Conservation (phyloP, 768 basidiomycete genomes). For the Xerocomus potaroensis region DNA sequence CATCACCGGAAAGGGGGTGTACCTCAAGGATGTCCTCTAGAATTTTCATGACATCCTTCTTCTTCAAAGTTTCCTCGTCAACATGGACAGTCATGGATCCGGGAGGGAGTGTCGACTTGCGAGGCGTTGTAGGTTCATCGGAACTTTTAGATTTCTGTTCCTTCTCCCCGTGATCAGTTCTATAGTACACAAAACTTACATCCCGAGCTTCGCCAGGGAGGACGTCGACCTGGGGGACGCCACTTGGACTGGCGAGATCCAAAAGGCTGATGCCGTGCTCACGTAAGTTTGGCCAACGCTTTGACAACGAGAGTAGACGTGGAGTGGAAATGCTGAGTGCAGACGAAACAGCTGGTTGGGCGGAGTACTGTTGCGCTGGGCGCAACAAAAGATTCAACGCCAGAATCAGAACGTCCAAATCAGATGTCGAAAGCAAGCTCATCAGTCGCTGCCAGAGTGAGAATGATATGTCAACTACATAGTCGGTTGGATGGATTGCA, state of each 20-base stretch:
- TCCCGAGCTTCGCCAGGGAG: conserved; percentile 73
- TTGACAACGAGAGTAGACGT: conserved; percentile 77
- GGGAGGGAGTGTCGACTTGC: conserved; percentile 38
- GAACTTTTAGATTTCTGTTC: conserved; percentile 44
- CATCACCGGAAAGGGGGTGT: conserved; percentile 68
- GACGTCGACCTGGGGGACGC: conserved; percentile 48
- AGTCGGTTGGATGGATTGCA: background rate
- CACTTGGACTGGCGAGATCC: conserved; percentile 61
- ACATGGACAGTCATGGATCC: conserved; percentile 62
- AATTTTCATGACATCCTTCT: conserved; percentile 68
- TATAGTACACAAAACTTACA: conserved; percentile 80
- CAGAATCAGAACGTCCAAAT: conserved; percentile 82
- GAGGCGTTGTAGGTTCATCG: conserved; percentile 44
- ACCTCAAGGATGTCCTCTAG: conserved; percentile 68
- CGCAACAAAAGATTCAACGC: conserved; percentile 84
- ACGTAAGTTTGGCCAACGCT: conserved; percentile 78
- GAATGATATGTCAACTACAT: conserved; percentile 5
- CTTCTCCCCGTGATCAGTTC: conserved; percentile 49
- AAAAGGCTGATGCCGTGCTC: conserved; percentile 76
- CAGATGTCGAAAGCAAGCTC: conserved; percentile 80
- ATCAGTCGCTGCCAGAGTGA: conserved; percentile 67
- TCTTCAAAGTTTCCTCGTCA: conserved; percentile 53
- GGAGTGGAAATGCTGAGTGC: conserved; percentile 78
- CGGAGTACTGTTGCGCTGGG: conserved; percentile 92
- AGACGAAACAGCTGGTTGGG: conserved; percentile 78